A percentile compares a stretch with the other conserved stretches of the same genome.
These are phyloP conservation scores for Tetradesmus obliquus DNA, from an alignment of 139 green algal genomes.

Conservation along the genomic window DNA sequence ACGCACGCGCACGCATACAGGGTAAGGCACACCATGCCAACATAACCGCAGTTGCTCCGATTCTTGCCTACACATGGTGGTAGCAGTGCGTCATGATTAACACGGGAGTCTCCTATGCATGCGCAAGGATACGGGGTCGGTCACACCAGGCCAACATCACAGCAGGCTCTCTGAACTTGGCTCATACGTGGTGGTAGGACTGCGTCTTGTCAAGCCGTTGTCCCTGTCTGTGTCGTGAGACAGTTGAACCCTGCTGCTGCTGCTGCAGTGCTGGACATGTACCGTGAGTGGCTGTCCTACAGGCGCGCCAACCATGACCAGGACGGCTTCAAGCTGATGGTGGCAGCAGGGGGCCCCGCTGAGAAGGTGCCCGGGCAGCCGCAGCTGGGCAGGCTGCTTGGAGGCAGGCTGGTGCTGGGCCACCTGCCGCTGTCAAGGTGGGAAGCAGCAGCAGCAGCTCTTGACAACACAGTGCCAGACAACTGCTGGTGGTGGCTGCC, in stretches of 20 bases:
- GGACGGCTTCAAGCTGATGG: slow-evolving; percentile 6
- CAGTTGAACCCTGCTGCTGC: background rate
- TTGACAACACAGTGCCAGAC: background rate
- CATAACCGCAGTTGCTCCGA: too few species aligned
- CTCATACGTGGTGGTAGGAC: too few species aligned
- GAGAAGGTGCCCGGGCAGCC: background rate
- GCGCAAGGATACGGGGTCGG: background rate
- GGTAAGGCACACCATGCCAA: background rate
- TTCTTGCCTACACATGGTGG: too few species aligned
- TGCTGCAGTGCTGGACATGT: slow-evolving; percentile 1
- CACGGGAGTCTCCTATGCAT: background rate
- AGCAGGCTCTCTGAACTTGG: too few species aligned
- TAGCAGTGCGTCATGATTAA: background rate
- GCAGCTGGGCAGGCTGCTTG: background rate
- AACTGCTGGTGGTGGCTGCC: too few species aligned
- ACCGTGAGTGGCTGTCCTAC: background rate
- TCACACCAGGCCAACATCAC: too few species aligned
- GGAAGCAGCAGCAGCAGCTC: background rate
- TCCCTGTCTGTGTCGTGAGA: background rate
- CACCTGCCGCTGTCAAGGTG: slow-evolving; percentile 14
- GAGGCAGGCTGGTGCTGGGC: background rate
- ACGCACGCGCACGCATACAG: background rate
- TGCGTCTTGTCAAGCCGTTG: background rate
- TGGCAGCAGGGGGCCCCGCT: background rate
- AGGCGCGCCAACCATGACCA: background rate